phyloP scores from a whole-genome alignment of 148 eudicot genomes.

The Bassia scoparia region DNA sequence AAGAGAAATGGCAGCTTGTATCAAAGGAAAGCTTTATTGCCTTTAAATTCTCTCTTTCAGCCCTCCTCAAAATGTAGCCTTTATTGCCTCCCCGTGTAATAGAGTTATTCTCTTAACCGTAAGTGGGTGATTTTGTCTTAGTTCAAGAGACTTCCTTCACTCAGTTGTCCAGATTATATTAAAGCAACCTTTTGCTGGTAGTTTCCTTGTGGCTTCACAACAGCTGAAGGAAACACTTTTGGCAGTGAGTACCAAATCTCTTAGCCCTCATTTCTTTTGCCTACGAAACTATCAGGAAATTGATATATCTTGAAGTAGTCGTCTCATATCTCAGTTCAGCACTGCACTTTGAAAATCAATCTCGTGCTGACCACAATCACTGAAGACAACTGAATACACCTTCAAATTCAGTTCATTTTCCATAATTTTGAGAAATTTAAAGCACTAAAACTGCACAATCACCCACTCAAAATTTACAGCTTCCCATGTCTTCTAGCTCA shows the following conservation, averaged over 20 bases:
- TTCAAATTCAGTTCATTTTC: not conserved
- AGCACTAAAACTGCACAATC: not conserved
- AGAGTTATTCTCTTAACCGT: no score
- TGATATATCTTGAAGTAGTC: not conserved
- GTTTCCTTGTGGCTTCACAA: not conserved
- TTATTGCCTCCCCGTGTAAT: no score
- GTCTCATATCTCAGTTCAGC: not conserved
- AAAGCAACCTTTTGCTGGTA: no score
- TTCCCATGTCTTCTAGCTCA: not conserved
- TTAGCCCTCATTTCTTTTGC: not conserved
- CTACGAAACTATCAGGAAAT: not conserved
- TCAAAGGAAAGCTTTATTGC: not conserved
- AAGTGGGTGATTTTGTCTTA: no score
- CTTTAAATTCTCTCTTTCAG: no score
- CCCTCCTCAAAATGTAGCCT: no score
- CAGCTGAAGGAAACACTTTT: not conserved
- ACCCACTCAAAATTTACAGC: not conserved
- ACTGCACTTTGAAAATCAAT: not conserved
- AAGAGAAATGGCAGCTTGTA: not conserved
- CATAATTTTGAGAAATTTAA: no score
- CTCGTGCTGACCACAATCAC: not conserved
- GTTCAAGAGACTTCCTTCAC: no score
- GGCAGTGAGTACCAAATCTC: not conserved
- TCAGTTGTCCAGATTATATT: no score
- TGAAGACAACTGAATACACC: not conserved